Evolutionary conservation across 2,329 filamentous ascomycete genomes (phyloP).

Genomic region (Penicillium sp.): DNA sequence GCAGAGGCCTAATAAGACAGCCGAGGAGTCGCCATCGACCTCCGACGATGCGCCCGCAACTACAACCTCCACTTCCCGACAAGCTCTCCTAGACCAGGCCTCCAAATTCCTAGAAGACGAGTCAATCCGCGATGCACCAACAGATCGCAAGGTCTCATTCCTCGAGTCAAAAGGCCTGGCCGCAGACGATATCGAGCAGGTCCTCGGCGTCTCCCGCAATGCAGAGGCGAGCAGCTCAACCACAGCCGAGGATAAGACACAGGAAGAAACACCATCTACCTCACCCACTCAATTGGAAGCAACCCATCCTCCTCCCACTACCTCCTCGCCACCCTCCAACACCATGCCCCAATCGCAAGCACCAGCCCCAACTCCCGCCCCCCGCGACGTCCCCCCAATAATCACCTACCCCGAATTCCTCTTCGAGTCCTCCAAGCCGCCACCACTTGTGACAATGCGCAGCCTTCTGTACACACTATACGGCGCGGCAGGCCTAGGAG

Average conservation of each 20-base stretch:
- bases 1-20: conserved; percentile 30
- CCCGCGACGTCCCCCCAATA: conserved; percentile 56
- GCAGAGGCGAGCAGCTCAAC: conserved; percentile 22
- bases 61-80: conserved; percentile 22
- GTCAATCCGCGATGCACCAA: conserved; percentile 64
- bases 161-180: conserved; percentile 72
- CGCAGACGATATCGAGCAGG: conserved; percentile 63
- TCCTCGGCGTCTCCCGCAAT: conserved; percentile 53
- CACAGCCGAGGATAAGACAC: conserved; percentile 13
- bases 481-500: conserved; percentile 53
- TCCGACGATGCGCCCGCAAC: conserved; percentile 25
- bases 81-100: conserved; percentile 62
- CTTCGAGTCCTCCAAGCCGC: conserved; percentile 56
- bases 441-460: conserved; percentile 59
- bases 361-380: conserved; percentile 14
- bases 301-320: conserved; percentile 3
- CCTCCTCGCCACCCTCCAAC: conserved; percentile 11
- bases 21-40: conserved; percentile 34
- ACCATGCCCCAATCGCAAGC: conserved; percentile 18
- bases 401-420: conserved; percentile 68
- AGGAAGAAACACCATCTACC: conserved; percentile 11
- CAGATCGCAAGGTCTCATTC: conserved; percentile 73
- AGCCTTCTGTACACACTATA: conserved; percentile 58
- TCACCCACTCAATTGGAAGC: conserved; percentile 8
- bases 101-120: conserved; percentile 73